A percentile compares a stretch with the other conserved stretches of the same genome.
phyloP scores from a whole-genome alignment of 768 basidiomycete species.

The Nevesoporus exiguus region DNA sequence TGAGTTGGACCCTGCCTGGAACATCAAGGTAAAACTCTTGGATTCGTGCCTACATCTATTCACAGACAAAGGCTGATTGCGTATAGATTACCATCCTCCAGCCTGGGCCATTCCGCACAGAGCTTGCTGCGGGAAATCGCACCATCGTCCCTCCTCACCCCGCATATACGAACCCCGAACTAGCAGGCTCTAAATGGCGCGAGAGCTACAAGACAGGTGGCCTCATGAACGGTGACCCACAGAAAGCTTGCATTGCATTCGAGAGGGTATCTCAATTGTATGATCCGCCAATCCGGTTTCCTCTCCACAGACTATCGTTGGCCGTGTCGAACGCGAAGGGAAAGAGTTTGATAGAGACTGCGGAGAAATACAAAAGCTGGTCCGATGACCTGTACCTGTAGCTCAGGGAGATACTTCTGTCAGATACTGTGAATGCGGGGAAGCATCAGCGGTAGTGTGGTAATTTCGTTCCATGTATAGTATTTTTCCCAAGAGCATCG shows the following conservation, averaged over 20 bases:
- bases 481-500: no score
- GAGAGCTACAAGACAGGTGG: not conserved
- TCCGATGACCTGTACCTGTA: constrained; percentile 22
- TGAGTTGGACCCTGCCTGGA: constrained; percentile 17
- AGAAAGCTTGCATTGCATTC: constrained; percentile 20
- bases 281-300: constrained; percentile 22
- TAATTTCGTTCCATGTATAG: no score
- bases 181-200: constrained; percentile 11
- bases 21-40: constrained; percentile 14
- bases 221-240: constrained; percentile 10
- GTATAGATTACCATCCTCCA: constrained; percentile 23
- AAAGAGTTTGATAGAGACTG: constrained; percentile 8
- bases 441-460: no score
- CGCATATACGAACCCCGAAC: constrained; percentile 15
- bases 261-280: constrained; percentile 19
- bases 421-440: not conserved
- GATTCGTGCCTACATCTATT: not conserved
- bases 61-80: not conserved
- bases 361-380: constrained; percentile 23
- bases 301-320: constrained; percentile 12
- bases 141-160: constrained; percentile 6
- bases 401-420: not conserved
- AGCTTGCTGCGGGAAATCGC: not conserved
- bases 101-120: constrained; percentile 19
- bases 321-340: constrained; percentile 8